Evolutionary conservation across 2,329 filamentous ascomycete genomes (phyloP), one percentile per base, ranked within the genome.

Genomic region (Dothistroma pini): DNA sequence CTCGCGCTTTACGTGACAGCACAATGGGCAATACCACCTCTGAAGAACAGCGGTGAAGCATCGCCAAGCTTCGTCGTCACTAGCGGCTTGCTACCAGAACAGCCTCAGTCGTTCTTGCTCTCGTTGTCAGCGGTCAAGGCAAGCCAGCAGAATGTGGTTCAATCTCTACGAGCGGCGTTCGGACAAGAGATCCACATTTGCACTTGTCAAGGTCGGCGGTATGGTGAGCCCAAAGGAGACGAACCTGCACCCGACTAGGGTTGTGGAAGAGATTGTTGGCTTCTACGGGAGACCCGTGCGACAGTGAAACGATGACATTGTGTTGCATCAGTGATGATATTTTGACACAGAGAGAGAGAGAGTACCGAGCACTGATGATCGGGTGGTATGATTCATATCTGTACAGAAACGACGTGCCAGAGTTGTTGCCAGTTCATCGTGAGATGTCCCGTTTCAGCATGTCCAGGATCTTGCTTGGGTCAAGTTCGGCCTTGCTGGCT

Each of bases 371-470:
- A 29, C 19, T 6, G 47, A 21, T 21, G 19, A 10, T n/a, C 14
- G 35, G 0, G 1, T 38, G 4, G 9, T 12, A 49, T 49, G 14
- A 25, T 12, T 14, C 12, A 14, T 11, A 49, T 4, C 29, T 29
- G 22, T 11, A 21, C 21, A 51, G 1, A 51, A 29, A n/a, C 41
- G 8, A n/a, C 16, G 4, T n/a, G 38, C 14, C 2, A 29, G 2
- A 51, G 25, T 9, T 50, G 48, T 51, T 12, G 16, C 29, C 22
- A 29, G 7, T 51, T 51, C 56, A 66, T 58, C 64, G 63, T 4
- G 66, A 66, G 31, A 79, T 67, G 64, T 80, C 78, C 51, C 75
- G 71, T 68, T 76, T 77, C 56, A 80, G 68, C 66, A 80, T 77
- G 54, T 79, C 75, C 8, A 79, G 69, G 48, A 80, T 78, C 57